Percentiles rank a stretch among this genome's conserved stretches.
phyloP scores from a whole-genome alignment of 352 stramenopile species.

The Aphanomyces stellatus region DNA sequence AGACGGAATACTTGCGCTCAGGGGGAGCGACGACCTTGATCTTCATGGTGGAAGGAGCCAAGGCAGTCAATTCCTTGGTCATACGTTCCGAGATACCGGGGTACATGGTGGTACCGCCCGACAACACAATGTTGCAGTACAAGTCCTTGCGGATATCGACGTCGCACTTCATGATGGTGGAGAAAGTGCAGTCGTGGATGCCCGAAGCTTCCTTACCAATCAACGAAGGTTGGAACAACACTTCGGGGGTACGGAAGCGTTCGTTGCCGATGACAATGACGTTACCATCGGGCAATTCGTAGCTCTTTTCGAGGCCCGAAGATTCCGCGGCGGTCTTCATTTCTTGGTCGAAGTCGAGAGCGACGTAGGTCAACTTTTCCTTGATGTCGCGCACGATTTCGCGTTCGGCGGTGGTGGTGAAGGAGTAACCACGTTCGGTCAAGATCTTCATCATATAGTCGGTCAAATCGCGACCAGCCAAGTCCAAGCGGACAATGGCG shows the following conservation, averaged over 20 bases:
- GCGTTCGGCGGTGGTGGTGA: conserved; percentile 90
- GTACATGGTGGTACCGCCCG: conserved; percentile 94
- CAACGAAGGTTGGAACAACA: conserved; percentile 94
- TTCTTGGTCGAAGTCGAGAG: conserved; percentile 90
- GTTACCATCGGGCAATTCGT: conserved; percentile 96
- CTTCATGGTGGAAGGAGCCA: conserved; percentile 90
- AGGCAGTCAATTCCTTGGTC: conserved; percentile 86
- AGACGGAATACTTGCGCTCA: conserved; percentile 94
- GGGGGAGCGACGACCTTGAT: conserved; percentile 93
- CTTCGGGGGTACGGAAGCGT: conserved; percentile 91
- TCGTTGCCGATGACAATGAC: conserved; percentile 97
- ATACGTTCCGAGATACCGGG: conserved; percentile 91
- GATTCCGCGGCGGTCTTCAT: conserved; percentile 81
- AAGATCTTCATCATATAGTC: conserved; percentile 97
- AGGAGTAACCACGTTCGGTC: conserved; percentile 90
- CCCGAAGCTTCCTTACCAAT: conserved; percentile 80
- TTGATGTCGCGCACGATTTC: conserved; percentile 97
- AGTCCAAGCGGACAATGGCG: conserved; percentile 90
- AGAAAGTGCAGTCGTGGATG: conserved; percentile 72
- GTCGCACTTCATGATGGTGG: conserved; percentile 88
- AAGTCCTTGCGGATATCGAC: conserved; percentile 91
- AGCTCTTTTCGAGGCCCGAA: conserved; percentile 88
- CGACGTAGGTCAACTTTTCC: conserved; percentile 95
- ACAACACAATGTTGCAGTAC: conserved; percentile 96
- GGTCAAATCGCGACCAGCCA: conserved; percentile 90